These are phyloP conservation scores for Globisporangium cylindrosporum DNA, from an alignment of 352 stramenopile genomes.

Conservation along the genomic window DNA sequence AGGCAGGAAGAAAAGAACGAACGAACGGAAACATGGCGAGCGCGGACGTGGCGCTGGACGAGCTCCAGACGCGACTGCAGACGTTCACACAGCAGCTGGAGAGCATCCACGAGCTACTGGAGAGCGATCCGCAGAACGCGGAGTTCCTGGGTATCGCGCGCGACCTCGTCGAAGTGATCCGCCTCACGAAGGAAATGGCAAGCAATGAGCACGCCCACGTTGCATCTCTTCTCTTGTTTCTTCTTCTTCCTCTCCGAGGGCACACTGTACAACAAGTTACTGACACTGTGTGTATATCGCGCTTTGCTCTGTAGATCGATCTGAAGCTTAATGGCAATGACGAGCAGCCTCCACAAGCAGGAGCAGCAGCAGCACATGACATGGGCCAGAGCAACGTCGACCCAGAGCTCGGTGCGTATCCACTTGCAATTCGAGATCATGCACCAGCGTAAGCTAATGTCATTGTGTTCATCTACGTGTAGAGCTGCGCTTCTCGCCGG, in stretches of 20 bases:
- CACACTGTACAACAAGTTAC: not conserved
- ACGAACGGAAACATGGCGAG: slow-evolving; percentile 15
- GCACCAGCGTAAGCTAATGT: not conserved
- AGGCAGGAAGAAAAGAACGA: not conserved
- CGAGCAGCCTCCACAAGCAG: not conserved
- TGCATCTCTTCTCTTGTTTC: not conserved
- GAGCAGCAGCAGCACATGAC: not conserved
- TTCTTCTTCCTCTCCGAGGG: not conserved
- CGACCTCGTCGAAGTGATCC: slow-evolving; percentile 82
- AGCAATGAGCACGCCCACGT: not conserved
- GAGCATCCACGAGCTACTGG: slow-evolving; percentile 78
- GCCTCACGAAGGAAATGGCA: slow-evolving; percentile 83
- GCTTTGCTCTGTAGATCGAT: slow-evolving; percentile 22
- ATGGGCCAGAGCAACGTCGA: not conserved
- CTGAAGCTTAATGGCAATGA: slow-evolving; percentile 16
- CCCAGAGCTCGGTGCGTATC: slow-evolving; percentile 6
- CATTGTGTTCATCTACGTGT: not conserved
- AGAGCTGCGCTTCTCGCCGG: slow-evolving; percentile 44
- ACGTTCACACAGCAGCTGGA: slow-evolving; percentile 80
- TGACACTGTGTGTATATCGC: not conserved
- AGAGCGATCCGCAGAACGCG: slow-evolving; percentile 60
- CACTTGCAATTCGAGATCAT: not conserved
- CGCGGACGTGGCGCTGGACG: slow-evolving; percentile 46
- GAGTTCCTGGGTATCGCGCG: slow-evolving; percentile 78
- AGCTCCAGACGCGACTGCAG: slow-evolving; percentile 75